Conservation (phyloP, 306 rosid species). For the Pterocarpus macrocarpus region DNA sequence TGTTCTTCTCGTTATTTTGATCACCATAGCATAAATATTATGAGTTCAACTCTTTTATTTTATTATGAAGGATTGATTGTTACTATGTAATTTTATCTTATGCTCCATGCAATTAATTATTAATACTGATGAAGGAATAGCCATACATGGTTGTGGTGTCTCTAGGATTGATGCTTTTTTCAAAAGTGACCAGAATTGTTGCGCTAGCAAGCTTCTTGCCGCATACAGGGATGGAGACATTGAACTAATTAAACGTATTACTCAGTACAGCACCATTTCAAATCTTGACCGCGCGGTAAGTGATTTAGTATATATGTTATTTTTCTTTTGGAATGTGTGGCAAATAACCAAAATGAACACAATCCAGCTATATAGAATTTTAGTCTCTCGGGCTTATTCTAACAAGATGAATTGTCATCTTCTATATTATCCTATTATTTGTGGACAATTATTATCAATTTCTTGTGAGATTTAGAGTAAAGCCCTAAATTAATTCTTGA, state of each 20-base stretch:
- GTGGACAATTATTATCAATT: no score
- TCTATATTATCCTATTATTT: no score
- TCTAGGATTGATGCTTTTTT: slow-evolving; percentile 69
- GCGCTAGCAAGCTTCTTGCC: slow-evolving; percentile 68
- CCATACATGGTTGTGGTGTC: background rate
- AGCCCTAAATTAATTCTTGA: no score
- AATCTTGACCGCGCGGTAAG: slow-evolving; percentile 78
- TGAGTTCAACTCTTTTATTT: background rate
- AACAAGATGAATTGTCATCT: no score
- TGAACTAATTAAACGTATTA: slow-evolving; percentile 76
- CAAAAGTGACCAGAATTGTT: slow-evolving; percentile 64
- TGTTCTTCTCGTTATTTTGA: background rate
- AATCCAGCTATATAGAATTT: background rate
- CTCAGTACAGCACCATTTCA: slow-evolving; percentile 67
- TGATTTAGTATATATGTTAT: background rate
- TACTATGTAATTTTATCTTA: background rate
- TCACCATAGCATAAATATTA: background rate
- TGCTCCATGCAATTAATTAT: background rate
- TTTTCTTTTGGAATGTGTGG: background rate
- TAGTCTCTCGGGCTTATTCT: no score
- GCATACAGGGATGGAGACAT: slow-evolving; percentile 73
- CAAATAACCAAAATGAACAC: background rate
- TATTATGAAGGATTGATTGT: background rate
- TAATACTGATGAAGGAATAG: background rate
- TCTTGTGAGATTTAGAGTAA: no score